Conservation (phyloP, 1,284 basidiomycete species). For the Ceratobasidium sp. region DNA sequence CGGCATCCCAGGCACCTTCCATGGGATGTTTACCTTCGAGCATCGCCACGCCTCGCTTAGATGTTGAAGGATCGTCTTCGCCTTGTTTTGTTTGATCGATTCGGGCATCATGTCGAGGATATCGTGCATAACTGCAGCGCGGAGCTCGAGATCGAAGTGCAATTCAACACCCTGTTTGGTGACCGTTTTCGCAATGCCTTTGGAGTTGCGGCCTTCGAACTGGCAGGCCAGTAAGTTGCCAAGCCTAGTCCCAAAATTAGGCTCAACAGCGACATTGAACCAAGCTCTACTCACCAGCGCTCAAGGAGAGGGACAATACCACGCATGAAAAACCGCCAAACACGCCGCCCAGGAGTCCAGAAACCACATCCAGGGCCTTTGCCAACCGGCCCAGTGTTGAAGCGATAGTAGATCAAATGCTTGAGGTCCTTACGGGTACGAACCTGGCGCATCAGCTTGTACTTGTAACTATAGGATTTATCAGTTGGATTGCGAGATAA, state of each 20-base stretch:
- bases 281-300: slow-evolving; percentile 73
- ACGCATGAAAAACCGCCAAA: slow-evolving; percentile 99
- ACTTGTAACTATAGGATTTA: slow-evolving; percentile 74
- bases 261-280: too few species aligned
- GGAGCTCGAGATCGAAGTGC: slow-evolving; percentile 96
- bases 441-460: slow-evolving; percentile 99
- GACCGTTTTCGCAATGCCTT: slow-evolving; percentile 94
- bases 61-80: slow-evolving; percentile 98
- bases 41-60: slow-evolving; percentile 98
- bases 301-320: slow-evolving; percentile 98
- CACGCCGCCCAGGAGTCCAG: slow-evolving; percentile 99
- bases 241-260: slow-evolving; percentile 65
- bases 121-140: slow-evolving; percentile 99
- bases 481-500: background rate
- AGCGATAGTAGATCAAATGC: slow-evolving; percentile 96
- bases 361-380: slow-evolving; percentile 99
- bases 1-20: slow-evolving; percentile 98
- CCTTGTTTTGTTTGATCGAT: slow-evolving; percentile 98
- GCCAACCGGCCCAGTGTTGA: slow-evolving; percentile 99
- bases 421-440: slow-evolving; percentile 99
- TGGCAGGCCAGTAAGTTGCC: slow-evolving; percentile 98
- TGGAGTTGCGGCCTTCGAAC: slow-evolving; percentile 97
- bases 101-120: slow-evolving; percentile 99
- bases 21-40: slow-evolving; percentile 99
- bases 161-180: slow-evolving; percentile 99